Conservation (phyloP, 495 filamentous ascomycete genomes). For the Pseudoneurospora amorphoporcata region DNA sequence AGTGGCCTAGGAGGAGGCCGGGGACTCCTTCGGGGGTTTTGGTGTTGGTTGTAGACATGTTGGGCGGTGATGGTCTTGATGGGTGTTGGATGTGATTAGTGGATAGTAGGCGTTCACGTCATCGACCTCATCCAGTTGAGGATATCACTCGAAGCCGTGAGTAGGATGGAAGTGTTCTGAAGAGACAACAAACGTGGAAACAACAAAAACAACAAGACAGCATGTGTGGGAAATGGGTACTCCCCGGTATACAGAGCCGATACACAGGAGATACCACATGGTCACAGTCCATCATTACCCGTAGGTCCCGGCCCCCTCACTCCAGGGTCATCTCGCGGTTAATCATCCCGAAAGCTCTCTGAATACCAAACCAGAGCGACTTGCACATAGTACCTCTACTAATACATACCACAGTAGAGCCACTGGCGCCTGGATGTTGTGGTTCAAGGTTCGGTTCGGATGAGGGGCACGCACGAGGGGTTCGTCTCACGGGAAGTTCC, state of each 20-base stretch:
- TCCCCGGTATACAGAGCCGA: not conserved
- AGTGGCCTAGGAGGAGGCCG: conserved; percentile 42
- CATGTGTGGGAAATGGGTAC: not conserved
- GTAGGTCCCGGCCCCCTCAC: not conserved
- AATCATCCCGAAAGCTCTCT: not conserved
- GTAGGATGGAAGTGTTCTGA: not conserved
- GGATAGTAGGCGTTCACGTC: not conserved
- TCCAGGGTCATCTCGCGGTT: not conserved
- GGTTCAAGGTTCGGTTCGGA: not conserved
- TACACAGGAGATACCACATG: not conserved
- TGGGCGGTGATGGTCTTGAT: not conserved
- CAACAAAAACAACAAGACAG: not conserved
- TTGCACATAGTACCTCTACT: not conserved
- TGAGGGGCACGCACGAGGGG: not conserved
- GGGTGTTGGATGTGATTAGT: not conserved
- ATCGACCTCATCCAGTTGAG: not conserved
- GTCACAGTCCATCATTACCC: not conserved
- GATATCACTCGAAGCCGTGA: not conserved
- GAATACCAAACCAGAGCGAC: not conserved
- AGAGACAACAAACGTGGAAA: not conserved
- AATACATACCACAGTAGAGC: not conserved
- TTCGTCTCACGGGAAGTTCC: not conserved
- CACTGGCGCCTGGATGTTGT: not conserved
- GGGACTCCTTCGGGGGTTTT: not conserved
- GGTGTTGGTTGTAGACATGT: not conserved